Evolutionary conservation across 1,284 basidiomycete genomes (phyloP).

Genomic region (Anthracocystis walkeri): DNA sequence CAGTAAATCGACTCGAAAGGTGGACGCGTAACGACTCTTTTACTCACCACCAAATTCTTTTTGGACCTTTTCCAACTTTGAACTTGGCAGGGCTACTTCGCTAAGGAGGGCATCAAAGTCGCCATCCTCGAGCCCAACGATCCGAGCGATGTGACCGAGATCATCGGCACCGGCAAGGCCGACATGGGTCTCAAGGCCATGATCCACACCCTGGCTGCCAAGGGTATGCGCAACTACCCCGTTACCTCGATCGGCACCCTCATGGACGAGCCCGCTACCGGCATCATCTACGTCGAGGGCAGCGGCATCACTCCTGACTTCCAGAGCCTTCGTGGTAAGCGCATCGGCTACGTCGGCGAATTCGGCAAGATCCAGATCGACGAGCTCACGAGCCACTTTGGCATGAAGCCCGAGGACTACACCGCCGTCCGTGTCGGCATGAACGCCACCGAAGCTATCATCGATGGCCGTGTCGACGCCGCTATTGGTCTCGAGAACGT

Average conservation of each 20-base stretch:
- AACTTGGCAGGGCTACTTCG: conserved; percentile 46
- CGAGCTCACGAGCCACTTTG: conserved; percentile 56
- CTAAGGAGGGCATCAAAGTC: conserved; percentile 70
- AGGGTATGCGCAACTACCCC: conserved; percentile 68
- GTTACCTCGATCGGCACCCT: conserved; percentile 70
- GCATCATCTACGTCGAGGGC: conserved; percentile 70
- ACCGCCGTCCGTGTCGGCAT: conserved; percentile 70
- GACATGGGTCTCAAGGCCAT: conserved; percentile 70
- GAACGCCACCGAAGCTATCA: conserved; percentile 70
- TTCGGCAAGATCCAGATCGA: conserved; percentile 71
- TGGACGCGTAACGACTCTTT: conserved; percentile 25
- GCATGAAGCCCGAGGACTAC: conserved; percentile 69
- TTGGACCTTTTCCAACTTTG: background rate
- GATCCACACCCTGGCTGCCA: conserved; percentile 70
- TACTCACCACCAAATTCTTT: conserved; percentile 6
- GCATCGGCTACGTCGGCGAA: conserved; percentile 71
- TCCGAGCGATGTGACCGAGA: conserved; percentile 64
- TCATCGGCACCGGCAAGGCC: conserved; percentile 69
- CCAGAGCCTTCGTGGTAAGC: conserved; percentile 69
- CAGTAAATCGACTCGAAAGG: too few relatives aligned
- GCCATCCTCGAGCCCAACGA: conserved; percentile 70
- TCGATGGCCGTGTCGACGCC: conserved; percentile 70
- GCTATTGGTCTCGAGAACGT: conserved; percentile 70
- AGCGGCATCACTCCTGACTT: conserved; percentile 70
- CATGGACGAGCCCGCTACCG: conserved; percentile 71